These are phyloP conservation scores for Baudoinia panamericana DNA, from an alignment of 495 filamentous ascomycete genomes.

Conservation along the genomic window DNA sequence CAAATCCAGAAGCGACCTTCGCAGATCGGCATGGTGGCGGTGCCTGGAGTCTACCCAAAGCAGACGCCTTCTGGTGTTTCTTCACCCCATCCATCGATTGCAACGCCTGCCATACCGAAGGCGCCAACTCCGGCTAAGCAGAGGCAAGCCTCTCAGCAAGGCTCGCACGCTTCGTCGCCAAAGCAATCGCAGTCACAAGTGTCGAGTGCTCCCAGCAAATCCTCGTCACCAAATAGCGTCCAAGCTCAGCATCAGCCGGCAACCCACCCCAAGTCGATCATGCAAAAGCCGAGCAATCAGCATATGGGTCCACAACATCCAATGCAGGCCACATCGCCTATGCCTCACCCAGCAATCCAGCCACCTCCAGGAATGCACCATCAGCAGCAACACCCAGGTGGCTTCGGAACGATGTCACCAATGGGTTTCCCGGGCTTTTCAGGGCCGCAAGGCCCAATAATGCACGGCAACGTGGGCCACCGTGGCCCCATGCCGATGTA, in stretches of 20 bases:
- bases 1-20: slow-evolving; percentile 33
- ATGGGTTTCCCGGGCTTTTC: slow-evolving; percentile 26
- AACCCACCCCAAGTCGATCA: slow-evolving; percentile 24
- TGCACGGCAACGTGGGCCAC: slow-evolving; percentile 25
- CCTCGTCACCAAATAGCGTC: slow-evolving; percentile 48
- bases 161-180: slow-evolving; percentile 55
- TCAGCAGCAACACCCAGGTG: slow-evolving; percentile 38
- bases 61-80: slow-evolving; percentile 37
- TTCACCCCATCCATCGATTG: slow-evolving; percentile 66
- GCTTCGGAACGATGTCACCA: slow-evolving; percentile 27
- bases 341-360: slow-evolving; percentile 36
- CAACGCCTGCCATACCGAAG: slow-evolving; percentile 73
- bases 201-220: slow-evolving; percentile 40
- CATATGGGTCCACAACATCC: slow-evolving; percentile 32
- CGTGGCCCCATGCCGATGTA: slow-evolving; percentile 25
- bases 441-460: slow-evolving; percentile 22
- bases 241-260: slow-evolving; percentile 33
- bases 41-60: slow-evolving; percentile 42
- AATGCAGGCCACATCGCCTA: slow-evolving; percentile 34
- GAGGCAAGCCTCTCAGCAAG: slow-evolving; percentile 71
- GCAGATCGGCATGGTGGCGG: slow-evolving; percentile 36
- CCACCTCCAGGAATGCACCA: slow-evolving; percentile 36
- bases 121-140: slow-evolving; percentile 55
- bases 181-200: slow-evolving; percentile 43
- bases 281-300: slow-evolving; percentile 24